Evolutionary conservation across 805 yeast species (phyloP), one percentile per base, ranked within the genome.

Genomic region (Lachancea quebecensis): DNA sequence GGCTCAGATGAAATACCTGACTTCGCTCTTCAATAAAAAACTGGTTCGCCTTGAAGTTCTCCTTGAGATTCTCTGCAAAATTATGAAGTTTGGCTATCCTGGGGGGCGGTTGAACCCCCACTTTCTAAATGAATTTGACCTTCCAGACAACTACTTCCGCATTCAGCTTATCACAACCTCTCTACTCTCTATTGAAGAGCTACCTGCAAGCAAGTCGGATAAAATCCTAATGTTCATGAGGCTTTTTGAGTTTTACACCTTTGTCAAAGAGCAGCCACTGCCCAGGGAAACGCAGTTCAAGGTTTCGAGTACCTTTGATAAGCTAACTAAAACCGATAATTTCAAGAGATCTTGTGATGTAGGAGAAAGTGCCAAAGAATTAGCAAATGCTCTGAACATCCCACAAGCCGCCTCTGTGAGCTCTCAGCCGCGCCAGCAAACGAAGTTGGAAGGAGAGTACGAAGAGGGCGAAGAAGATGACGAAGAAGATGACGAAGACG

Each of bases 161-260:
- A 67, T 87, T 32, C 79, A 78, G 34, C 63, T 89, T 57, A 62
- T 76, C 15, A 57, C 75, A 25, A 59, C 70, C 0, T 57, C 78
- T 4, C 55, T 82, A 15, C 61, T 62, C n/a, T 61, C 59, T 9
- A 37, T 68, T 2, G 48, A 51, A 8, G 54, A 56, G 33, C 44
- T 47, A 8, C 50, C 60, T 10, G 35, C 51, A 5, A 38, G 50
- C 2, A 46, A 59, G 5, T 39, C 33, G 9, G 52, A 54, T 3
- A 65, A 69, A 32, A 40, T 78, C 10, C 54, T 58, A 0, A 42
- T 68, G 0, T 75, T 82, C 46, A 53, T 82, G 46, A 70, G 71
- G 25, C 81, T 78, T 51, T 80, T 87, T 49, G 93, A 88, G 55
- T 88, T 79, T 59, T 88, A 85, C 57, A 60, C 77, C 4, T 75